Evolutionary conservation across 169 alveolate genomes (phyloP).

Genomic region (Plasmodium blacklocki): DNA sequence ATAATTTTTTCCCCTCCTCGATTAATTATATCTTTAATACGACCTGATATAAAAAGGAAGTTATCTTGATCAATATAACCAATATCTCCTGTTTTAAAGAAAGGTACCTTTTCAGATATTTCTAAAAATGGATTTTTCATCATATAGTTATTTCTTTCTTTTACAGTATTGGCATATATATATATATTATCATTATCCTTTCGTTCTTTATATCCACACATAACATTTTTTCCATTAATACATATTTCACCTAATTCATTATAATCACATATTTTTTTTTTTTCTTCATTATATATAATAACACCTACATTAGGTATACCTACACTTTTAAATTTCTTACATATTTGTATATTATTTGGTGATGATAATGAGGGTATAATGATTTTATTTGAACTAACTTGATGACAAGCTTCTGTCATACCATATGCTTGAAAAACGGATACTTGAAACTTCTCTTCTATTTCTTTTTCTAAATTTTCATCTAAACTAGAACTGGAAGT

Average conservation of each 20-base stretch:
- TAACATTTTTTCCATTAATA: conserved; percentile 52
- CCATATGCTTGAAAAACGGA: conserved; percentile 72
- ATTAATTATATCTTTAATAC: conserved; percentile 67
- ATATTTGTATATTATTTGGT: neutral
- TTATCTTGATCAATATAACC: conserved; percentile 65
- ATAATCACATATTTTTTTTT: conserved; percentile 31
- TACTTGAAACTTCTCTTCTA: conserved; percentile 51
- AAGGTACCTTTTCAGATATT: conserved; percentile 24
- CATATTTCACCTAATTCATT: conserved; percentile 73
- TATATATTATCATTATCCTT: conserved; percentile 65
- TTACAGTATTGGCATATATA: conserved; percentile 35
- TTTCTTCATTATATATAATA: conserved; percentile 44
- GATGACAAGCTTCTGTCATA: conserved; percentile 77
- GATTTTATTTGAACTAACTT: conserved; percentile 55
- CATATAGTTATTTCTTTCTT: conserved; percentile 43
- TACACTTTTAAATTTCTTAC: conserved; percentile 71
- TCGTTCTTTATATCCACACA: conserved; percentile 65
- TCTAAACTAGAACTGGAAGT: conserved; percentile 69
- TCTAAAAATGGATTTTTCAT: conserved; percentile 23
- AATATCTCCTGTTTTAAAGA: conserved; percentile 75
- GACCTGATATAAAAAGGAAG: conserved; percentile 54
- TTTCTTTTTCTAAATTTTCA: conserved; percentile 57
- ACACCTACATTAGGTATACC: conserved; percentile 76
- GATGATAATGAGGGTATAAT: neutral
- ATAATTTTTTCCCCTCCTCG: conserved; percentile 74